Conservation (phyloP, 1,139 yeast species). For the Schwanniomyces etchellsii region DNA sequence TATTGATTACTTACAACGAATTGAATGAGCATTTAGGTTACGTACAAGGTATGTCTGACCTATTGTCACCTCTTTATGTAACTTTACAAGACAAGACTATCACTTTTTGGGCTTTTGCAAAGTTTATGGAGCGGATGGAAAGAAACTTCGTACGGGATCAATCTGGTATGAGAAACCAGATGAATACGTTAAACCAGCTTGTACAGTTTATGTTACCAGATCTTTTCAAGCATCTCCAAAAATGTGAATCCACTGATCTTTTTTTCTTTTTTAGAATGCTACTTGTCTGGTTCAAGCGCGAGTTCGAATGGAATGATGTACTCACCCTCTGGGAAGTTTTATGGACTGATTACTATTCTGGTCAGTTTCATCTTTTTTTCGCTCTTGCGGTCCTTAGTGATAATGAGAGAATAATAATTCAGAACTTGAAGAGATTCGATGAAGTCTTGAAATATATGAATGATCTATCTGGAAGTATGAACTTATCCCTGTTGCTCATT, state of each 20-base stretch:
- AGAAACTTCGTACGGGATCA: conserved; percentile 88
- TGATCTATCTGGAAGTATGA: conserved; percentile 73
- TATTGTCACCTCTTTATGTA: conserved; percentile 81
- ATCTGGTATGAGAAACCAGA: conserved; percentile 86
- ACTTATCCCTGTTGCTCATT: conserved; percentile 67
- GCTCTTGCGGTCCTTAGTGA: conserved; percentile 86
- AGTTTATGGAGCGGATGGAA: conserved; percentile 94
- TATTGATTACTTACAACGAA: conserved; percentile 81
- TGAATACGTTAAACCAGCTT: conserved; percentile 74
- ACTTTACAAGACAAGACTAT: conserved; percentile 71
- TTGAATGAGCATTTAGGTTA: conserved; percentile 81
- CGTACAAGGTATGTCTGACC: conserved; percentile 97
- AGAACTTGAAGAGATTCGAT: conserved; percentile 73
- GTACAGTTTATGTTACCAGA: conserved; percentile 87
- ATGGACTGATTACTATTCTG: conserved; percentile 81
- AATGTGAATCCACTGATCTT: conserved; percentile 83
- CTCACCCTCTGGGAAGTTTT: conserved; percentile 83
- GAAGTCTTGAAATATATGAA: conserved; percentile 91
- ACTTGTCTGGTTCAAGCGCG: conserved; percentile 92
- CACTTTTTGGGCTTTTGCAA: conserved; percentile 83
- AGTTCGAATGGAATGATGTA: conserved; percentile 76
- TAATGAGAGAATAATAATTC: conserved; percentile 72
- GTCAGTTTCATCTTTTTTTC: conserved; percentile 83
- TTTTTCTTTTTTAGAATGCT: conserved; percentile 95
- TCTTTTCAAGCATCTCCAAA: conserved; percentile 73